Evolutionary conservation across 768 basidiomycete genomes (phyloP).

Genomic region (Lentinula aciculospora): DNA sequence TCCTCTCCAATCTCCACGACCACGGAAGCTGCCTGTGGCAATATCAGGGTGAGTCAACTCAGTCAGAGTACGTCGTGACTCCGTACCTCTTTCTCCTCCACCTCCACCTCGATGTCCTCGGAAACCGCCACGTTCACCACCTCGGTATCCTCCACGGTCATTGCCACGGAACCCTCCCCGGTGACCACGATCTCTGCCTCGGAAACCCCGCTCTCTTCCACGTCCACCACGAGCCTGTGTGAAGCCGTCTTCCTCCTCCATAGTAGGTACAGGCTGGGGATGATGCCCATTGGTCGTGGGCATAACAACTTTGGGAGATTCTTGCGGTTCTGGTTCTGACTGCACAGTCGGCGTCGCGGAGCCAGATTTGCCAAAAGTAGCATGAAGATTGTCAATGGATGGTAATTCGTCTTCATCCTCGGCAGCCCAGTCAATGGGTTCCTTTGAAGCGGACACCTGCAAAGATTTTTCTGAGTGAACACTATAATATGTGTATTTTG

Average conservation of each 20-base stretch:
- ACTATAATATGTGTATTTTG: background rate
- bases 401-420: constrained; percentile 74
- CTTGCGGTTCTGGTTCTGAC: constrained; percentile 26
- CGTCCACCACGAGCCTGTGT: constrained; percentile 38
- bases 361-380: constrained; percentile 70
- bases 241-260: constrained; percentile 61
- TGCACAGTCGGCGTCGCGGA: constrained; percentile 54
- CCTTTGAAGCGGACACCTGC: constrained; percentile 16
- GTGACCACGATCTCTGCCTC: constrained; percentile 15
- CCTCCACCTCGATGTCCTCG: constrained; percentile 30
- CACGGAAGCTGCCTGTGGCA: constrained; percentile 28
- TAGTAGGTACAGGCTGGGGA: constrained; percentile 16
- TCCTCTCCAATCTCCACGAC: constrained; percentile 44
- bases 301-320: constrained; percentile 14
- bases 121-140: constrained; percentile 26
- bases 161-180: constrained; percentile 20
- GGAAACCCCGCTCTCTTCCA: constrained; percentile 16
- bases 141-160: constrained; percentile 29
- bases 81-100: constrained; percentile 28
- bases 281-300: constrained; percentile 23
- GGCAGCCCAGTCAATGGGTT: constrained; percentile 76
- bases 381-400: constrained; percentile 70
- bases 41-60: constrained; percentile 15
- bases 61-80: background rate
- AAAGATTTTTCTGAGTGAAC: background rate